Evolutionary conservation across 306 rosid species (phyloP), one percentile per base, ranked within the genome.

Genomic region (Urtica urens): DNA sequence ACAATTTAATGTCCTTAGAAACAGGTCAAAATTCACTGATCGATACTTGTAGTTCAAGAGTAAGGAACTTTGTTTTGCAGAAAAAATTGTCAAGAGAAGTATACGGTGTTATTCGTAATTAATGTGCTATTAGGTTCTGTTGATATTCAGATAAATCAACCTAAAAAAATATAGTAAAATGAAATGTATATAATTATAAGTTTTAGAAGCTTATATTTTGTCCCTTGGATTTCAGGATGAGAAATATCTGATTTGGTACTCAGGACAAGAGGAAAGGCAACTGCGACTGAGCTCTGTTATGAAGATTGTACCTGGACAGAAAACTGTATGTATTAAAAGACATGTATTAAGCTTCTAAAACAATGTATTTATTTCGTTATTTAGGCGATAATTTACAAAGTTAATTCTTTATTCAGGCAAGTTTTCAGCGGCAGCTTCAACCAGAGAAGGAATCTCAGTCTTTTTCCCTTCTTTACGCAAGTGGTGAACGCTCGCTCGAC

Each of bases 241-340:
- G 72, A 86, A 70, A 45, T 79, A 50, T 58, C 82, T 86, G 78
- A 64, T 74, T 42, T 86, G 94, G 94, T 82, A 78, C 50, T 82
- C 96, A 2, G 71, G 90, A 46, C 67, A 79, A 59, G 69, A 66
- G 66, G 96, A 86, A 68, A 79, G 81, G 39, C 81, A 82, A 51
- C 58, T 86, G 76, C 72, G 60, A 54, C 41, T 86, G 65, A 82
- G 79, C 60, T 73, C 69, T 1, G 76, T 79, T 21, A 67, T 70
- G 23, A 73, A 72, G 59, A 68, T 82, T 63, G 49, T 82, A 56
- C 78, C 75, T 21, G 96, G 94, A 40, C 82, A 82, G 33, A 75
- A 66, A 63, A 72, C 67, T 63, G 96, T 86, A 65, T 29, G 83
- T 63, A 62, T 62, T 45, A 55, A 16, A 22, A n/a, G n/a, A n/a